Conservation (phyloP, 2,329 filamentous ascomycete genomes). For the Aureobasidium vineae region DNA sequence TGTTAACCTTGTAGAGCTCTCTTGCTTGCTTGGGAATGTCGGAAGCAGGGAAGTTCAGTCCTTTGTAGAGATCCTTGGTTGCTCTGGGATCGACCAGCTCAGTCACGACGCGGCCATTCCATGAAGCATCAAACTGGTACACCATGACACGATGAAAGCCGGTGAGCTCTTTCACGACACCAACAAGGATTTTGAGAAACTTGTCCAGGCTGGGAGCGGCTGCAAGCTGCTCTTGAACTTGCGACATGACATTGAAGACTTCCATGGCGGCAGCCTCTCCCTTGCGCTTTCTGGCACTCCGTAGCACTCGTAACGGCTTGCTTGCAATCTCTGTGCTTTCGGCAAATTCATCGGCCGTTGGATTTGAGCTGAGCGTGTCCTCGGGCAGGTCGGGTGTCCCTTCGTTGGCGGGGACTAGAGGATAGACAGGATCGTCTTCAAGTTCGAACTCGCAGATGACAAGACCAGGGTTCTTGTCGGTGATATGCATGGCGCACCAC, state of each 20-base stretch:
- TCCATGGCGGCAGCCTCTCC: slow-evolving; percentile 84
- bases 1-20: slow-evolving; percentile 88
- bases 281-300: slow-evolving; percentile 70
- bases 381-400: slow-evolving; percentile 62
- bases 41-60: slow-evolving; percentile 81
- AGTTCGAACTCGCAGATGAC: slow-evolving; percentile 87
- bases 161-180: slow-evolving; percentile 83
- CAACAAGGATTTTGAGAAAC: slow-evolving; percentile 78
- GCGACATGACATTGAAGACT: slow-evolving; percentile 87
- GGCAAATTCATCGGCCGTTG: slow-evolving; percentile 69
- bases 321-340: slow-evolving; percentile 74
- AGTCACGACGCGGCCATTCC: slow-evolving; percentile 83
- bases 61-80: slow-evolving; percentile 81
- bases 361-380: slow-evolving; percentile 70
- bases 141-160: slow-evolving; percentile 92
- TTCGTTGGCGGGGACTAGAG: slow-evolving; percentile 61
- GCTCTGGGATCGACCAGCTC: slow-evolving; percentile 78
- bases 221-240: slow-evolving; percentile 83
- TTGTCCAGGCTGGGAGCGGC: slow-evolving; percentile 66
- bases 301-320: slow-evolving; percentile 72
- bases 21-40: slow-evolving; percentile 83
- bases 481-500: slow-evolving; percentile 85
- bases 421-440: slow-evolving; percentile 70
- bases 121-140: slow-evolving; percentile 80
- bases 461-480: slow-evolving; percentile 63